Conservation (phyloP, 2,329 filamentous ascomycete genomes). For the Sporothrix brunneoviolacea region DNA sequence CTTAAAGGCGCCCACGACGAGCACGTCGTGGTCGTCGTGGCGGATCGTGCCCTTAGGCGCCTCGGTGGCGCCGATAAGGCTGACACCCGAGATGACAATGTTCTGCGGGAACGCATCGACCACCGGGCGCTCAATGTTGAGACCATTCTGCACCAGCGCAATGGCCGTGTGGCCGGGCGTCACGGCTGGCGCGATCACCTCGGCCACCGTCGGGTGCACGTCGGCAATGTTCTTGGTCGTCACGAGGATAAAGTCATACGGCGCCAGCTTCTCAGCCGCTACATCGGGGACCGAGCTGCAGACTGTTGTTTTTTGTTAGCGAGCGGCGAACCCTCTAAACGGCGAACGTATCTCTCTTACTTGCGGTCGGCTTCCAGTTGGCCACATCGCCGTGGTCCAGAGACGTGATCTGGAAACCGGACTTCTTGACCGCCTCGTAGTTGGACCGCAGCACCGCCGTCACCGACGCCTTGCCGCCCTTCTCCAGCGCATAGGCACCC, state of each 20-base stretch:
- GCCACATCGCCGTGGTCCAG: slow-evolving; percentile 11
- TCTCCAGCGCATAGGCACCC: slow-evolving; percentile 13
- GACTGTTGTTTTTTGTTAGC: neutral
- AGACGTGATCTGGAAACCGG: slow-evolving; percentile 14
- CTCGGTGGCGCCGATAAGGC: slow-evolving; percentile 3
- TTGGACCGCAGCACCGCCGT: slow-evolving; percentile 17
- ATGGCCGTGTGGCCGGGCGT: slow-evolving; percentile 13
- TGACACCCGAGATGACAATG: slow-evolving; percentile 12
- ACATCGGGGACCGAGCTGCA: slow-evolving; percentile 9
- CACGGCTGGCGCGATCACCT: slow-evolving; percentile 15
- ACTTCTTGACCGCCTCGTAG: slow-evolving; percentile 10
- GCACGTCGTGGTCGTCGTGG: slow-evolving; percentile 2
- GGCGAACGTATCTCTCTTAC: too few species aligned
- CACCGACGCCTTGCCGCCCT: slow-evolving; percentile 13
- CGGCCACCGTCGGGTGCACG: slow-evolving; percentile 11
- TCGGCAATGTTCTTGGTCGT: slow-evolving; percentile 16
- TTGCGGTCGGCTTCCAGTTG: slow-evolving; percentile 5
- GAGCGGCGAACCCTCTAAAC: too few species aligned
- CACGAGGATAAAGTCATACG: slow-evolving; percentile 15
- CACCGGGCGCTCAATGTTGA: slow-evolving; percentile 15
- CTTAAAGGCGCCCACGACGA: neutral
- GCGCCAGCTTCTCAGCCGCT: neutral
- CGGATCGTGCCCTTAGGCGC: neutral
- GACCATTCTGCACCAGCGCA: slow-evolving; percentile 17
- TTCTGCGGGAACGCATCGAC: slow-evolving; percentile 13